Percentiles rank a stretch among this genome's conserved stretches.
Conservation (phyloP, 306 rosid species). For the Cicer arietinum region DNA sequence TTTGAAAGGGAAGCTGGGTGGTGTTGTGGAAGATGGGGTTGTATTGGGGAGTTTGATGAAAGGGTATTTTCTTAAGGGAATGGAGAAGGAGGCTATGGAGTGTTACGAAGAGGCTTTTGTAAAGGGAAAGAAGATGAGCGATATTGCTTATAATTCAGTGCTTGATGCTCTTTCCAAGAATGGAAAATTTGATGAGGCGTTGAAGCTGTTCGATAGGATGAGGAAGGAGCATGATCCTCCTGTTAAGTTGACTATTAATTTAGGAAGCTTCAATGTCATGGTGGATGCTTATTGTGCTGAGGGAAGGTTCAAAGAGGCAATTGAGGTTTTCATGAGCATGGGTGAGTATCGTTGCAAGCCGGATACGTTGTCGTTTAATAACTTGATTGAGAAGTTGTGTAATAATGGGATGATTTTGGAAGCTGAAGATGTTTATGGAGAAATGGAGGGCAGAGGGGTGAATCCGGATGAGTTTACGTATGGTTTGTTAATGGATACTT, state of each 20-base stretch:
- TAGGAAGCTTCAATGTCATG: conserved; percentile 96
- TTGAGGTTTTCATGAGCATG: conserved; percentile 80
- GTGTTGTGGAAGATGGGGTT: conserved; percentile 73
- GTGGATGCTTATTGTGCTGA: conserved; percentile 75
- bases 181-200: conserved; percentile 75
- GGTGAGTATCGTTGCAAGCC: conserved; percentile 82
- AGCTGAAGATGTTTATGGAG: conserved; percentile 82
- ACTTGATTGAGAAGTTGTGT: conserved; percentile 88
- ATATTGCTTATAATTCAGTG: conserved; percentile 71
- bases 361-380: conserved; percentile 78
- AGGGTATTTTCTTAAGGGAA: conserved; percentile 80
- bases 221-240: conserved; percentile 71
- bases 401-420: conserved; percentile 65
- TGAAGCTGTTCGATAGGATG: conserved; percentile 79
- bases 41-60: conserved; percentile 88
- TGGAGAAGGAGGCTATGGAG: conserved; percentile 90
- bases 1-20: conserved; percentile 67
- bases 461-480: conserved; percentile 87
- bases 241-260: conserved; percentile 59
- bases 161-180: conserved; percentile 84
- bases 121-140: conserved; percentile 67
- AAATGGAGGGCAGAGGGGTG: conserved; percentile 79
- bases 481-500: conserved; percentile 86
- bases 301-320: conserved; percentile 75
- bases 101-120: conserved; percentile 74